Evolutionary conservation across 106 monocot genomes (phyloP).

Genomic region (Gastrodia elata): DNA sequence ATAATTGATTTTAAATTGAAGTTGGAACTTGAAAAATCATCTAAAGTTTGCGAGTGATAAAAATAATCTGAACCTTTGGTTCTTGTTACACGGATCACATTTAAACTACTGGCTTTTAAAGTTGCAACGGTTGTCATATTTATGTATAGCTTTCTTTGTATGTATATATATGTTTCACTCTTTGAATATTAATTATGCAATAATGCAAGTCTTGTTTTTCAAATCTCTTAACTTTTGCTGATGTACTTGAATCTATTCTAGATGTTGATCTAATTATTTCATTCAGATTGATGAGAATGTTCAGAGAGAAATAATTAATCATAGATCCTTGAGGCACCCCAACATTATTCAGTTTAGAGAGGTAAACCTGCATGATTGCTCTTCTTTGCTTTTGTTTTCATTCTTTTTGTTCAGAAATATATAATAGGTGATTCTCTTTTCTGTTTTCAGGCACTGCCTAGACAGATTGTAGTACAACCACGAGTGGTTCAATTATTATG

Average conservation of each 20-base stretch:
- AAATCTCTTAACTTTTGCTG: no score
- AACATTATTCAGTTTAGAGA: slow-evolving; percentile 64
- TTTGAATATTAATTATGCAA: no score
- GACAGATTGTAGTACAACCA: neutral
- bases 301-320: slow-evolving; percentile 74
- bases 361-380: slow-evolving; percentile 15
- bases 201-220: no score
- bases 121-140: no score
- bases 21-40: no score
- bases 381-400: neutral
- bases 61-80: no score
- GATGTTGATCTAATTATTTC: neutral
- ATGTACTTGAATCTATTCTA: neutral
- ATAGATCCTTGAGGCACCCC: slow-evolving; percentile 59
- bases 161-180: no score
- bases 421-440: neutral
- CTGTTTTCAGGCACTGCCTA: neutral
- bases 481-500: neutral
- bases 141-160: no score
- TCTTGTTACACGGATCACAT: no score
- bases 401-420: neutral
- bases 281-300: slow-evolving; percentile 73
- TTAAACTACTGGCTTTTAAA: no score
- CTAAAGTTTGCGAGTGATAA: no score
- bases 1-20: no score